Evolutionary conservation across 139 green algal genomes (phyloP).

Genomic region (Coelastrella sp.): DNA sequence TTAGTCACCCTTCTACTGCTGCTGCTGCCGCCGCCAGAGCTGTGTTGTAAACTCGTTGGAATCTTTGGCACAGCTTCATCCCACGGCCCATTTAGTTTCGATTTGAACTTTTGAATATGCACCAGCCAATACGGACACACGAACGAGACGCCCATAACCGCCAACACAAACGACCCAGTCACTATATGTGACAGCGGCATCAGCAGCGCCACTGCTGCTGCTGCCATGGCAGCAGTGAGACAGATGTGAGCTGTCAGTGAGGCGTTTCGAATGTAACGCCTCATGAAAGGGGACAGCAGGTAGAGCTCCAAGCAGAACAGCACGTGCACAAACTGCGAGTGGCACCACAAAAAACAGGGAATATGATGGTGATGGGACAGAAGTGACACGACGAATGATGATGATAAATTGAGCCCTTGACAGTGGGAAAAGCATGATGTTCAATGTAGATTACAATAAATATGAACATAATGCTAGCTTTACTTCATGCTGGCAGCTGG

Average conservation of each 20-base stretch:
- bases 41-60: slow-evolving; percentile 31
- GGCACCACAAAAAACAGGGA: background rate
- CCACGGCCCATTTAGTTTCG: slow-evolving; percentile 91
- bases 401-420: no score
- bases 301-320: slow-evolving; percentile 85
- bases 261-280: slow-evolving; percentile 65
- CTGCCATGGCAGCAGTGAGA: slow-evolving; percentile 53
- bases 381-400: no score
- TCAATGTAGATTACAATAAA: no score
- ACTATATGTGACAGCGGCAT: slow-evolving; percentile 50
- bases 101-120: slow-evolving; percentile 91
- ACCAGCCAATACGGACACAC: slow-evolving; percentile 88
- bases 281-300: slow-evolving; percentile 82
- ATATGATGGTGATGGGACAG: no score
- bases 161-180: slow-evolving; percentile 36
- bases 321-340: slow-evolving; percentile 72
- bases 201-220: slow-evolving; percentile 50
- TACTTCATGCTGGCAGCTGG: no score
- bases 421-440: no score
- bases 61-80: slow-evolving; percentile 84
- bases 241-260: slow-evolving; percentile 53
- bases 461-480: no score
- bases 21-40: background rate
- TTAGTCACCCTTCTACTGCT: background rate
- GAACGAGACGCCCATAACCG: slow-evolving; percentile 64